These are phyloP conservation scores for Hypoxylon sp. DNA, from an alignment of 2,329 filamentous ascomycete genomes.

Conservation along the genomic window DNA sequence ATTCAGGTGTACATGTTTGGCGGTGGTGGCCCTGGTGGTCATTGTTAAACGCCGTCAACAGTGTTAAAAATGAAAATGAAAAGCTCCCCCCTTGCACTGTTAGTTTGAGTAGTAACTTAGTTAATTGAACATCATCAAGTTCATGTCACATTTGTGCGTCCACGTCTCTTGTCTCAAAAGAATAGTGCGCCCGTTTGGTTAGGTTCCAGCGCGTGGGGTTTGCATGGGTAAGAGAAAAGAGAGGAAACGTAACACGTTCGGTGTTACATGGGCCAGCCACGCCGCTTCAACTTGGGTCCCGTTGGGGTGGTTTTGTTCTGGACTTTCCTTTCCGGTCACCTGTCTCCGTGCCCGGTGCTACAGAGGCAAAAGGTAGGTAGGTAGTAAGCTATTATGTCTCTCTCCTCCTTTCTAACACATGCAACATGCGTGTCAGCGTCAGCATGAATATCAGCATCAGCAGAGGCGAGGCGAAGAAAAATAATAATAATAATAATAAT, in stretches of 20 bases:
- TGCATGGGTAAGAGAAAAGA: constrained; percentile 22
- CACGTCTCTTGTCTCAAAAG: constrained; percentile 1
- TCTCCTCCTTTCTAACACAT: constrained; percentile 15
- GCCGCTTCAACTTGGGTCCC: constrained; percentile 16
- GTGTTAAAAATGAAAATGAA: constrained; percentile 6
- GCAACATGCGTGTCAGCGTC: constrained; percentile 23
- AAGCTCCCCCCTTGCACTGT: constrained; percentile 31
- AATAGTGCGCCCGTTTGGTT: constrained; percentile 5
- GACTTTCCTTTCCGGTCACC: constrained; percentile 29
- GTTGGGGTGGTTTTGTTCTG: constrained; percentile 19
- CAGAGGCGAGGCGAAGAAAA: constrained; percentile 1
- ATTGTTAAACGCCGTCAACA: constrained; percentile 16
- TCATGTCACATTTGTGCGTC: constrained; percentile 25
- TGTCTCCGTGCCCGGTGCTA: constrained; percentile 9
- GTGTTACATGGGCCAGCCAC: constrained; percentile 15
- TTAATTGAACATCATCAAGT: constrained; percentile 35
- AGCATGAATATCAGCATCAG: constrained; percentile 19
- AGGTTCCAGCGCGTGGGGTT: constrained; percentile 22
- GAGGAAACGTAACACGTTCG: constrained; percentile 29
- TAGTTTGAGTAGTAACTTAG: constrained; percentile 37
- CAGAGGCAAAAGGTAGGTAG: constrained; percentile 1
- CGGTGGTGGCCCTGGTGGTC: constrained; percentile 31
- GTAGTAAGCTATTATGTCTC: constrained; percentile 25
- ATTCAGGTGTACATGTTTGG: constrained; percentile 32
- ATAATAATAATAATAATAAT: constrained; percentile 4